Evolutionary conservation across 2,329 filamentous ascomycete genomes (phyloP), one percentile per base, ranked within the genome.

Genomic region (Ascochyta pisi): DNA sequence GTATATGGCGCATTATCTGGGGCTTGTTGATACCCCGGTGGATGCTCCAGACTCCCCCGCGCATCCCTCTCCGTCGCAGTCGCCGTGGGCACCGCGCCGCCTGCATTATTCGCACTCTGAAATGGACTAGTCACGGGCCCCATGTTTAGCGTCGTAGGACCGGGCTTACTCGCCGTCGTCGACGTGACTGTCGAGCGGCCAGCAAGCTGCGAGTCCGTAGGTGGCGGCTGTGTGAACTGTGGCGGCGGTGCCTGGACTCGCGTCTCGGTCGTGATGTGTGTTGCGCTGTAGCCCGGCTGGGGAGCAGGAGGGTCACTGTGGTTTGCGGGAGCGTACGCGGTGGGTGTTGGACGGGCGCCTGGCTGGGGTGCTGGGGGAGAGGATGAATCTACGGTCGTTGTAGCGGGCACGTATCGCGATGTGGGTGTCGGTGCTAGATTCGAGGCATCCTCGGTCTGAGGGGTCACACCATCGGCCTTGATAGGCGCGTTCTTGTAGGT

Each of bases 1-100:
- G 78, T 78, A 50, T 71, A 73, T 22, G 67, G 67, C 19, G 67
- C 63, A 49, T 75, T 78, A 72, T 61, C 75, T 27, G 64, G 68
- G 54, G 80, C 77, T 59, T 83, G 81, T 50, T 76, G 66, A 64
- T 83, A 83, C 12, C 80, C 79, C 0, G 79, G 77, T 22, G 81
- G 81, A 58, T 81, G 78, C 55, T 77, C 74, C 34, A 77, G 60
- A 58, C 63, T 71, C 34, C 35, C 65, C 59, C 58, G 58, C 37
- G 24, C 58, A 52, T 23, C 61, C 19, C 46, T 46, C 23, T 46
- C 57, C 5, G 16, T 24, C 10, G 53, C 55, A 5, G 29, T 50
- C 27, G 58, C 50, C 22, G 62, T 57, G 29, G 50, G 57, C 41
- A 59, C 60, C 23, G 56, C 65, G 23, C 62, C 67, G 7, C 60